These are phyloP conservation scores for Lolium rigidum DNA, from an alignment of 176 grass and related monocot species.

Conservation along the genomic window DNA sequence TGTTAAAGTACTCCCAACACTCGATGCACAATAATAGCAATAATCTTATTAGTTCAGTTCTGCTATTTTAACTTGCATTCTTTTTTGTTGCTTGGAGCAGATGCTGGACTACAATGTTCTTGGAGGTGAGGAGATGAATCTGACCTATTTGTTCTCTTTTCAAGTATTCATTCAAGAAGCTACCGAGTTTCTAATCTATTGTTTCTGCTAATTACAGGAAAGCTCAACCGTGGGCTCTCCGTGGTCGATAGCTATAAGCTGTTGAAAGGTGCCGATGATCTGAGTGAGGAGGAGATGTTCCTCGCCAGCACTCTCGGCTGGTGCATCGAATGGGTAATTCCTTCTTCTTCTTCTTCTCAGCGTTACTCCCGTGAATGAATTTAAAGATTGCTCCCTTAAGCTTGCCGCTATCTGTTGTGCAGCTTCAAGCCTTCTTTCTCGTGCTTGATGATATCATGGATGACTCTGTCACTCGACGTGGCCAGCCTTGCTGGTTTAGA, in stretches of 20 bases:
- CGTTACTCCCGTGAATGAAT: neutral
- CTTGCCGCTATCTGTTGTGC: constrained; percentile 32
- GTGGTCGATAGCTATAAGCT: constrained; percentile 94
- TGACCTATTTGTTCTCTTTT: neutral
- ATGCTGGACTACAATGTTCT: constrained; percentile 84
- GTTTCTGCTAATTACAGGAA: constrained; percentile 46
- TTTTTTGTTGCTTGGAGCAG: constrained; percentile 39
- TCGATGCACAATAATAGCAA: neutral
- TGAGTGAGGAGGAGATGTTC: constrained; percentile 76
- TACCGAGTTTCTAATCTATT: neutral
- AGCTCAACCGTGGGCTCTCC: constrained; percentile 83
- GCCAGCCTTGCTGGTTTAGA: constrained; percentile 91
- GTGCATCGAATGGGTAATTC: constrained; percentile 93
- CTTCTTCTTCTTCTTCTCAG: neutral
- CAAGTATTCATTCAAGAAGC: neutral
- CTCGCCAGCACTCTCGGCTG: constrained; percentile 82
- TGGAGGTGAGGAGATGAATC: constrained; percentile 55
- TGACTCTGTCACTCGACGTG: constrained; percentile 80
- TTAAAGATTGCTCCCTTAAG: constrained; percentile 33
- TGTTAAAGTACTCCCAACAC: neutral
- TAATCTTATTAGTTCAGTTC: neutral
- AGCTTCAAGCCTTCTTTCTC: constrained; percentile 99
- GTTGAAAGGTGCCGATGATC: constrained; percentile 58
- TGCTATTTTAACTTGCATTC: constrained; percentile 3
- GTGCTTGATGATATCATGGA: constrained; percentile 99